A percentile compares a stretch with the other conserved stretches of the same genome.
Evolutionary conservation across 345 rosid species (phyloP).

Genomic region (Conringia planisiliqua): DNA sequence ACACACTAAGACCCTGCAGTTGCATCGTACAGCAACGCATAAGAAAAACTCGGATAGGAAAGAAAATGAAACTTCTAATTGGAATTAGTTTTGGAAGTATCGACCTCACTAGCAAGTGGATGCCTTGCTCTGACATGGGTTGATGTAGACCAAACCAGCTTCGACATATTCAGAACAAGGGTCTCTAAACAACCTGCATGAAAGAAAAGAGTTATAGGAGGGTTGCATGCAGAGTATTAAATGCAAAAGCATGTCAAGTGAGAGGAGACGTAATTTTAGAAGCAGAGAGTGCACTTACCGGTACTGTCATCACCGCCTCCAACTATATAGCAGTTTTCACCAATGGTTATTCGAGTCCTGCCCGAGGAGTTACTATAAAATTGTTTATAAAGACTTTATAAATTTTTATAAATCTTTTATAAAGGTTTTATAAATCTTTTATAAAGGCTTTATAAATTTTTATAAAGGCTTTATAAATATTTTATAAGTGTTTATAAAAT

Average conservation of each 20-base stretch:
- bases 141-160: slow-evolving; percentile 75
- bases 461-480: too few species aligned
- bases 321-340: slow-evolving; percentile 80
- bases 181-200: slow-evolving; percentile 80
- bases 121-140: slow-evolving; percentile 70
- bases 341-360: slow-evolving; percentile 85
- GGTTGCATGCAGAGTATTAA: neutral
- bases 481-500: too few species aligned
- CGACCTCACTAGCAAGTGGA: slow-evolving; percentile 97
- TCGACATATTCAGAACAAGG: slow-evolving; percentile 77
- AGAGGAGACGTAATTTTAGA: neutral
- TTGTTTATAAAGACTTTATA: too few species aligned
- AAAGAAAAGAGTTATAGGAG: neutral
- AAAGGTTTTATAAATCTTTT: too few species aligned
- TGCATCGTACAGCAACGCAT: neutral
- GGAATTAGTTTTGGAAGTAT: slow-evolving; percentile 2
- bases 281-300: slow-evolving; percentile 43
- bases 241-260: neutral
- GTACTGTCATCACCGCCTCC: slow-evolving; percentile 97
- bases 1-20: slow-evolving; percentile 86
- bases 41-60: neutral
- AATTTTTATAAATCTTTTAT: too few species aligned
- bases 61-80: neutral
- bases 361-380: slow-evolving; percentile 81
- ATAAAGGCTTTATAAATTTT: too few species aligned